Base-by-base conservation (phyloP, 345 rosid genomes). In the Salix suchowensis region DNA sequence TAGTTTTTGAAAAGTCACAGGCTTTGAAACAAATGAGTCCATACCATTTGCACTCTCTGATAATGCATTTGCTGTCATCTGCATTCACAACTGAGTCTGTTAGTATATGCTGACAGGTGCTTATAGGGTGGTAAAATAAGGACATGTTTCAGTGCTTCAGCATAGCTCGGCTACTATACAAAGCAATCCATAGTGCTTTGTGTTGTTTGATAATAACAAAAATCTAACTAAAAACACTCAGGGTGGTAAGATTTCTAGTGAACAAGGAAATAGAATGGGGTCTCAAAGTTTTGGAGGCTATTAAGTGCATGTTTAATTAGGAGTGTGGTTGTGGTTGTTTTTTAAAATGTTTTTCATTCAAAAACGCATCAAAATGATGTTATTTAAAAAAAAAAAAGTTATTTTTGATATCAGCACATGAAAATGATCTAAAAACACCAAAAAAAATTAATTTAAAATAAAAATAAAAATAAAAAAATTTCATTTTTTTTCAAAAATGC, bases 31-130 rank as follows among this genome's bases (percentile, higher is more conserved):
- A 76, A 93, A 95, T 0, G 98, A 95, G 76, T 92, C 95, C 95
- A 95, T 95, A 65, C 97, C 98, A 64, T 91, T 95, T 65, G 91
- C 91, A 79, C 97, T 93, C 83, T 93, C 99, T 36, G 97, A 83
- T 81, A 90, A 82, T 60, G 98, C 89, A 80, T 91, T 95, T n/a
- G 98, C 92, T 12, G 97, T 93, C 96, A 96, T 90, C 99, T 93
- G 91, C 91, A 84, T 39, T 78, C 10, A 73, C 58, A 42, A 34
- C 14, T 14, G 65, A 34, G 19, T 66, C 11, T 23, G n/a, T 71
- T 61, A 80, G 65, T 54, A 3, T 50, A 40, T 42, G 6, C 44
- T 4, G 2, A 72, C 58, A 70, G 21, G 44, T 30, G 15, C 44
- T 40, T 40, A 40, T 0, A 40, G 44, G 21, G 19, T 16, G 44